Base-by-base conservation (phyloP, 2,329 filamentous ascomycete genomes). In the Sclerotinia trifoliorum region DNA sequence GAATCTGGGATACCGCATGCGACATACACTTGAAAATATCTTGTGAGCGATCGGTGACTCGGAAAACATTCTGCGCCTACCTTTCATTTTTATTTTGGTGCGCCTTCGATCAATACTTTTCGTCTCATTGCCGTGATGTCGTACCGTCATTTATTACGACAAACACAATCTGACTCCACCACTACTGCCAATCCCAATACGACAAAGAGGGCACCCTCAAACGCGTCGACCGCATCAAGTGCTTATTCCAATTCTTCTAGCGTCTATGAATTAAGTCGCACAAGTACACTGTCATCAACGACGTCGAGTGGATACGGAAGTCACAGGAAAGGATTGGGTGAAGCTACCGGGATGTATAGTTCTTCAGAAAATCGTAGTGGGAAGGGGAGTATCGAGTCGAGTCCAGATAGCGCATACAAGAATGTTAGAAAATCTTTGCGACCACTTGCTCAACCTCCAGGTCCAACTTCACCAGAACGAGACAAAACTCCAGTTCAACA, bases 241-340 rank as follows among this genome's bases (percentile, higher is more conserved):
- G 85, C 83, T 67, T 90, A 88, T 77, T 91, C 89, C 1, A 82
- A 83, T 68, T 78, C 73, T 15, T 80, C 79, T 70, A 80, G 81
- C 52, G 76, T 78, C 19, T 83, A 81, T 71, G 85, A 88, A 55
- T 81, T 85, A 66, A 89, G 87, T 75, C 81, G 83, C 66, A 86
- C 88, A 51, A 92, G 89, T 78, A 90, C 90, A 60, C 82, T 90
- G 72, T 92, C 90, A 24, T 94, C 92, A 44, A 84, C 87, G 71
- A 85, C 85, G n/a, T 92, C 91, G 46, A 87, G 86, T 77, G 82
- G 82, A 57, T 86, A 80, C 71, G 69, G 78, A 79, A 83, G 84
- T 61, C 92, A 94, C 76, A 90, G 88, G 78, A 87, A 92, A 77
- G 91, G 91, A 70, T 85, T 88, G 78, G 94, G 91, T 80, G 91